phyloP scores from a whole-genome alignment of 768 basidiomycete species.

The Phaffia australis region DNA sequence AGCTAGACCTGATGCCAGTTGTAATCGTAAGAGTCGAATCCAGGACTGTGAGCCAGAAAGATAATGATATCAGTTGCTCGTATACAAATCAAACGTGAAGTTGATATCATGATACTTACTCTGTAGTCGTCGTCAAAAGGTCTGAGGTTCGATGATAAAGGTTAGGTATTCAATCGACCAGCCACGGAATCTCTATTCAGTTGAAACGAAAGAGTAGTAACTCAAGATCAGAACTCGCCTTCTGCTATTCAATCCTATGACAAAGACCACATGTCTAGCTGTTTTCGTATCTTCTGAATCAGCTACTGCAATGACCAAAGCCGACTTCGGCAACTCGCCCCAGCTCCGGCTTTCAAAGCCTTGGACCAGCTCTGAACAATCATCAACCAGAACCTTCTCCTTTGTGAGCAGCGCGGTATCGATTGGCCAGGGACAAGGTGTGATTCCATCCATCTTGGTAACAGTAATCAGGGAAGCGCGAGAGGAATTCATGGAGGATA shows the following conservation, averaged over 20 bases:
- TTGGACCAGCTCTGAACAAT: conserved; percentile 12
- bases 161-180: no score
- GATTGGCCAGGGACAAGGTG: conserved; percentile 18
- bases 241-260: conserved; percentile 33
- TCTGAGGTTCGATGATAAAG: no score
- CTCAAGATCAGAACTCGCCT: conserved; percentile 1
- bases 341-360: conserved; percentile 21
- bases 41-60: conserved; percentile 19
- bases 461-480: conserved; percentile 12
- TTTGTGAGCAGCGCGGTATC: conserved; percentile 3
- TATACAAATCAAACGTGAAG: no score
- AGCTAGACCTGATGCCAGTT: conserved; percentile 28
- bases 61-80: no score
- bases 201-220: no score
- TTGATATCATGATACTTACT: not conserved
- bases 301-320: conserved; percentile 22
- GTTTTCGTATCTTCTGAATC: conserved; percentile 13
- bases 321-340: conserved; percentile 15
- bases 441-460: conserved; percentile 5
- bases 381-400: conserved; percentile 13
- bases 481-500: not conserved
- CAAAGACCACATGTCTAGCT: conserved; percentile 25
- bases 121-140: conserved; percentile 32
- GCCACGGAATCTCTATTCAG: no score
- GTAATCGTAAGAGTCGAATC: conserved; percentile 29